Evolutionary conservation across 2,329 filamentous ascomycete species (phyloP).

Genomic region (Botrytis fragariae): DNA sequence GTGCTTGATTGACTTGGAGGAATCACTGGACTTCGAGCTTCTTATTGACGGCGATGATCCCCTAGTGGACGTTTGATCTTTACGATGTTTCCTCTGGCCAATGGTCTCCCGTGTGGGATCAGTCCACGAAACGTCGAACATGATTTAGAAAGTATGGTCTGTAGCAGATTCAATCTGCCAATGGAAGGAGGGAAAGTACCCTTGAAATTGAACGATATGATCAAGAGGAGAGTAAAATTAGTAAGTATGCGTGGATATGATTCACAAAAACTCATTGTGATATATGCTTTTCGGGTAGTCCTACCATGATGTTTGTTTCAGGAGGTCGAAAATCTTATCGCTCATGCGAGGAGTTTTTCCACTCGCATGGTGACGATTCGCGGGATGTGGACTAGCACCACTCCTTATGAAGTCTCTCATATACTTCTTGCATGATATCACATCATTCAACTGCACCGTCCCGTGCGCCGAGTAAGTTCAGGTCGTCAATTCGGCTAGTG

Average conservation of each 20-base stretch:
- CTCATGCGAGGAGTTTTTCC: constrained; percentile 18
- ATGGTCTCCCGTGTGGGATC: constrained; percentile 37
- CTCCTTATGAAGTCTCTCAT: constrained; percentile 10
- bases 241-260: constrained; percentile 18
- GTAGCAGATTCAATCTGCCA: constrained; percentile 20
- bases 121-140: constrained; percentile 39
- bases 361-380: constrained; percentile 21
- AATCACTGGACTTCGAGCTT: constrained; percentile 28
- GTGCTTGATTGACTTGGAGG: constrained; percentile 20
- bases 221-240: constrained; percentile 11
- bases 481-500: constrained; percentile 15
- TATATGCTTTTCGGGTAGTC: constrained; percentile 8
- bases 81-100: constrained; percentile 35
- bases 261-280: constrained; percentile 19
- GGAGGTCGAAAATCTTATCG: constrained; percentile 5
- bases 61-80: constrained; percentile 26
- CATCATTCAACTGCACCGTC: constrained; percentile 18
- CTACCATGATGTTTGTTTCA: constrained; percentile 19
- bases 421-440: constrained; percentile 1
- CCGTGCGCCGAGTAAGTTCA: constrained; percentile 15
- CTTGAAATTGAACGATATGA: constrained; percentile 14
- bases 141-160: constrained; percentile 24
- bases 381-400: constrained; percentile 4
- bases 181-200: constrained; percentile 2
- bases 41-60: constrained; percentile 20